Percentiles rank a stretch among this genome's conserved stretches.
Conservation (phyloP, 768 basidiomycete genomes). For the Mycena metata region DNA sequence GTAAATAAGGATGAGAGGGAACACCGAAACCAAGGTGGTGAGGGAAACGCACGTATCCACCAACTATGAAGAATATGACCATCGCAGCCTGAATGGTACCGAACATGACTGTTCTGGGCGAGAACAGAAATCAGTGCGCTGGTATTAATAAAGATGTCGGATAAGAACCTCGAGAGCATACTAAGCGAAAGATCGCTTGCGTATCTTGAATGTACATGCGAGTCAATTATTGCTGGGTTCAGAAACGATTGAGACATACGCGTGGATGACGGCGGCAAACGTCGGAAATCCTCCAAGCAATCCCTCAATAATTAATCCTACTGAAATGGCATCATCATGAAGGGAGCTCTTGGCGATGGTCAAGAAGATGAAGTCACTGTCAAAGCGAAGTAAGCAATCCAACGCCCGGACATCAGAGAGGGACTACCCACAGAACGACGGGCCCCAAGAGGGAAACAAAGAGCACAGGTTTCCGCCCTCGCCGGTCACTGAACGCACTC, state of each 20-base stretch:
- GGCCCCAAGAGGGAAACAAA: slow-evolving; percentile 17
- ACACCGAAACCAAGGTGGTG: too few relatives aligned
- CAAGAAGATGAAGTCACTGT: slow-evolving; percentile 19
- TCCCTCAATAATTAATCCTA: slow-evolving; percentile 21
- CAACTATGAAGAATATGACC: slow-evolving; percentile 13
- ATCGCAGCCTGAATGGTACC: slow-evolving; percentile 4
- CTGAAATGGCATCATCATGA: slow-evolving; percentile 10
- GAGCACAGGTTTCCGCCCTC: slow-evolving; percentile 18
- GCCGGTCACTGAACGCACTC: slow-evolving; percentile 19
- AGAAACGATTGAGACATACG: slow-evolving; percentile 3
- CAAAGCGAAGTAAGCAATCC: not conserved
- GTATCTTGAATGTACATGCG: slow-evolving; percentile 1
- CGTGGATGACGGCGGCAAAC: slow-evolving; percentile 20
- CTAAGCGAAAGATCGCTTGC: slow-evolving; percentile 15
- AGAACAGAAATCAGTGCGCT: not conserved
- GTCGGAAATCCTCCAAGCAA: slow-evolving; percentile 29
- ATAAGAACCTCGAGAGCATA: slow-evolving; percentile 11
- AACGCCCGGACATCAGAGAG: not conserved
- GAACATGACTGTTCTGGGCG: slow-evolving; percentile 12
- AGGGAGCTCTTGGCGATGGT: not conserved
- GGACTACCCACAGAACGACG: slow-evolving; percentile 8
- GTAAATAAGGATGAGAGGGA: too few relatives aligned
- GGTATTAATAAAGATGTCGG: not conserved
- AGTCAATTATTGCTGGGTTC: not conserved
- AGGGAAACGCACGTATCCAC: slow-evolving; percentile 7